These are phyloP conservation scores for Candida pseudocylindracea DNA, from an alignment of 1,139 yeast species.

Conservation along the genomic window DNA sequence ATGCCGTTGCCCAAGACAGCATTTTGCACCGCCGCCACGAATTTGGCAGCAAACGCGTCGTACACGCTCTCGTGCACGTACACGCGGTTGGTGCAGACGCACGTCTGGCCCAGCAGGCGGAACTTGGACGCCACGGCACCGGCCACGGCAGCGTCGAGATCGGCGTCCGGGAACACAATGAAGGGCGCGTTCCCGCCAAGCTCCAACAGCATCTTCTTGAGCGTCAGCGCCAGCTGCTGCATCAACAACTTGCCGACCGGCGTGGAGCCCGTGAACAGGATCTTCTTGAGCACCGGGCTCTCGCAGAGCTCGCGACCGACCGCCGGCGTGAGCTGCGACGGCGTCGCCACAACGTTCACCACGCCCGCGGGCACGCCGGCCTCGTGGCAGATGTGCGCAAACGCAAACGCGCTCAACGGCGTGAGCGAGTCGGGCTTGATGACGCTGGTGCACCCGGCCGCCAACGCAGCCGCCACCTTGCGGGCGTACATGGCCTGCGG, in stretches of 20 bases:
- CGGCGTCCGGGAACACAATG: constrained; percentile 70
- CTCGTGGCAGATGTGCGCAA: constrained; percentile 46
- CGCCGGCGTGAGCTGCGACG: constrained; percentile 11
- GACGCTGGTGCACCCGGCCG: constrained; percentile 84
- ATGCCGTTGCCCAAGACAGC: constrained; percentile 3
- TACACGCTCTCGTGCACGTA: constrained; percentile 43
- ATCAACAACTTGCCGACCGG: constrained; percentile 19
- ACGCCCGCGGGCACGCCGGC: constrained; percentile 86
- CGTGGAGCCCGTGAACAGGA: constrained; percentile 78
- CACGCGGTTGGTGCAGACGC: constrained; percentile 63
- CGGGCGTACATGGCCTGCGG: constrained; percentile 90
- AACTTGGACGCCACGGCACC: constrained; percentile 5
- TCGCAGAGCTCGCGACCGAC: constrained; percentile 36
- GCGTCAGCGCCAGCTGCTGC: constrained; percentile 53
- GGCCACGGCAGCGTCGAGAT: constrained; percentile 47
- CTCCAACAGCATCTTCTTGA: constrained; percentile 73
- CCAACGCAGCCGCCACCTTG: constrained; percentile 77
- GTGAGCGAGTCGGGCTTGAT: constrained; percentile 84
- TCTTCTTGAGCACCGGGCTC: constrained; percentile 43
- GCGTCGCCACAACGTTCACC: constrained; percentile 17
- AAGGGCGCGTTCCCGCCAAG: constrained; percentile 92
- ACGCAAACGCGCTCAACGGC: constrained; percentile 67
- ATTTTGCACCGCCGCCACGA: constrained; percentile 1
- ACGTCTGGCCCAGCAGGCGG: constrained; percentile 37
- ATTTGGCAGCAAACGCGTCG: constrained; percentile 27